phyloP scores from a whole-genome alignment of 1,284 basidiomycete species.

The Rhodofomes roseus region DNA sequence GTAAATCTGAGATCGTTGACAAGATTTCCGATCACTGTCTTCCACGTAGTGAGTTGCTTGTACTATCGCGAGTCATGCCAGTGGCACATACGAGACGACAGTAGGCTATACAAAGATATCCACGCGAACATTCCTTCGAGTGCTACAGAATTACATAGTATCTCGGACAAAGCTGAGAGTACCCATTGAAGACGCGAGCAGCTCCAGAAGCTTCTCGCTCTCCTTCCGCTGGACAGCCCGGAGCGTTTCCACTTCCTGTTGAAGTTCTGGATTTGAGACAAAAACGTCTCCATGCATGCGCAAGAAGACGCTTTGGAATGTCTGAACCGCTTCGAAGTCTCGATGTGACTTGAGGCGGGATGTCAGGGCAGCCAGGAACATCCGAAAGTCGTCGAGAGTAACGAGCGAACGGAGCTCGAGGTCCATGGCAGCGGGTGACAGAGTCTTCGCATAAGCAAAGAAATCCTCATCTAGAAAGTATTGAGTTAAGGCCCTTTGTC shows the following conservation, averaged over 20 bases:
- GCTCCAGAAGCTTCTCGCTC: conserved; percentile 67
- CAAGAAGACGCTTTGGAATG: conserved; percentile 83
- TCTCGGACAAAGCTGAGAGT: conserved; percentile 66
- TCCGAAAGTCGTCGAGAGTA: conserved; percentile 59
- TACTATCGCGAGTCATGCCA: not conserved
- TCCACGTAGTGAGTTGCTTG: too few species aligned
- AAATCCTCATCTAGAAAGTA: conserved; percentile 65
- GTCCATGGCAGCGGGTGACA: conserved; percentile 90
- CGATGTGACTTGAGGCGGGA: conserved; percentile 73
- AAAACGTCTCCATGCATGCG: conserved; percentile 83
- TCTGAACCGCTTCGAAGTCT: conserved; percentile 96
- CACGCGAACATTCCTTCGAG: too few species aligned
- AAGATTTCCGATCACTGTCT: not conserved
- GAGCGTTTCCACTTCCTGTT: conserved; percentile 51
- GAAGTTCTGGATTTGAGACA: conserved; percentile 65
- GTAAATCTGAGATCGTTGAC: not conserved
- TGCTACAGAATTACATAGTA: conserved; percentile 31
- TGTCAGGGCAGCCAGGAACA: conserved; percentile 76
- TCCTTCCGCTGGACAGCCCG: conserved; percentile 66
- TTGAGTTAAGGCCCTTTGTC: not conserved
- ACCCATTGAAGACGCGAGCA: conserved; percentile 68
- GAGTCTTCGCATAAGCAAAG: conserved; percentile 82
- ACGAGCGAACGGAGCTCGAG: conserved; percentile 83
- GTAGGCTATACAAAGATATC: not conserved
- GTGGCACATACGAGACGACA: not conserved